Evolutionary conservation across 495 filamentous ascomycete species (phyloP).

Genomic region (Aspergillus affinis): DNA sequence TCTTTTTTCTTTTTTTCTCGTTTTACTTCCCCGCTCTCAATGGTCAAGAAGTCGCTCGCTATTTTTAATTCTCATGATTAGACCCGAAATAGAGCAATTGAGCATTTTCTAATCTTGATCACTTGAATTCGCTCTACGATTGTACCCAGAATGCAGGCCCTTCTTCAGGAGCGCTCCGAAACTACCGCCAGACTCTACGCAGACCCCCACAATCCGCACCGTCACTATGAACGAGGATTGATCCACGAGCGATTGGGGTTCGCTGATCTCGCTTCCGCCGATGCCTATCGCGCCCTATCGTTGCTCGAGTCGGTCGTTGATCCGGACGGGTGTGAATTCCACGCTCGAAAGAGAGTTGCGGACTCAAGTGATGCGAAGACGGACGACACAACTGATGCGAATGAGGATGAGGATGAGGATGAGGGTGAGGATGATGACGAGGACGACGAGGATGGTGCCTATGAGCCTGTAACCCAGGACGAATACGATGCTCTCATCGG

Average conservation of each 20-base stretch:
- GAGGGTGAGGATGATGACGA: slow-evolving; percentile 34
- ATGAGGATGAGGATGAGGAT: slow-evolving; percentile 16
- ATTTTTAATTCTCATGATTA: background rate
- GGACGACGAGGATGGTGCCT: slow-evolving; percentile 39
- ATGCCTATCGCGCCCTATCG: slow-evolving; percentile 86
- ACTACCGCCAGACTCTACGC: slow-evolving; percentile 35
- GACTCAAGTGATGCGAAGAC: background rate
- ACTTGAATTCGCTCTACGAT: background rate
- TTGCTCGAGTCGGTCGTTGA: slow-evolving; percentile 78
- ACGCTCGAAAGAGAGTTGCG: slow-evolving; percentile 32
- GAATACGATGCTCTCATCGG: slow-evolving; percentile 43
- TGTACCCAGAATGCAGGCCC: background rate
- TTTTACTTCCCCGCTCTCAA: background rate
- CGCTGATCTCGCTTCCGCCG: slow-evolving; percentile 84
- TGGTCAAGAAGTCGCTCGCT: background rate
- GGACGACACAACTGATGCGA: slow-evolving; percentile 8
- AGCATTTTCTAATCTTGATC: background rate
- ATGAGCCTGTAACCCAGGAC: slow-evolving; percentile 36
- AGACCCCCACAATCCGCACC: slow-evolving; percentile 74
- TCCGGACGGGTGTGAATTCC: slow-evolving; percentile 47
- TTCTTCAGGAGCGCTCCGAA: slow-evolving; percentile 25
- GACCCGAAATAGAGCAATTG: background rate
- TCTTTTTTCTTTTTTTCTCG: slow-evolving; percentile 11
- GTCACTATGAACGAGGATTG: slow-evolving; percentile 70
- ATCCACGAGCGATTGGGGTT: slow-evolving; percentile 75